Evolutionary conservation across 371 early-diverging fungal genomes (phyloP), one percentile per base, ranked within the genome.

Genomic region (Mucor saturninus): DNA sequence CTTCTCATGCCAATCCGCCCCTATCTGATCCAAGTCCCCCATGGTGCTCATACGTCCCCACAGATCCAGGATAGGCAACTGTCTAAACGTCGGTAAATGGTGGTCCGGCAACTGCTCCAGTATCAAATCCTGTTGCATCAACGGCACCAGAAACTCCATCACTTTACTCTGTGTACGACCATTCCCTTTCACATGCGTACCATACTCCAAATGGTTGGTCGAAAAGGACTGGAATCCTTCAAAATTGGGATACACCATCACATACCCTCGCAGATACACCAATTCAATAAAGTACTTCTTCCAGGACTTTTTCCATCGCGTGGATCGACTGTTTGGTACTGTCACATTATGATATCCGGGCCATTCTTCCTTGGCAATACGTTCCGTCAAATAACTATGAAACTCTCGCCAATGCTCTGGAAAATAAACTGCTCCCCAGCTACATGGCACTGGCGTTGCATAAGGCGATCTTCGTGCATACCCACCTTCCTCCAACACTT

Each of bases 401-500:
- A 86, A 88, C 62, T 87, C 86, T 28, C 83, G 76, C 88, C 88
- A 88, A 39, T 85, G 81, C 46, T 88, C 86, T 6, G 88, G 88
- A 61, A 88, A 88, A 55, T 87, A 88, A 13, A 87, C 84, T 6
- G 87, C 88, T 9, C 88, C 88, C 88, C 88, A 88, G 54, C 85
- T 85, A 64, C 88, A 88, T 4, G 88, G 88, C 1, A 88, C 73
- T 38, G 85, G 87, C 9, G 71, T 69, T 2, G 83, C 65, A 67
- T 83, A 88, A 1, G 88, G 88, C 3, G 77, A 72, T 31, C 78
- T 67, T 13, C 70, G 54, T 13, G 71, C 63, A 39, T 78, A 80
- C 14, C 75, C 74, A 0, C 43, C 42, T 6, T 40, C 21, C n/a
- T 40, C 21, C 3, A 64, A 26, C 14, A 57, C 51, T 4, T 52